Evolutionary conservation across 305 asterid genomes (phyloP).

Genomic region (Stenogyne calaminthoides): DNA sequence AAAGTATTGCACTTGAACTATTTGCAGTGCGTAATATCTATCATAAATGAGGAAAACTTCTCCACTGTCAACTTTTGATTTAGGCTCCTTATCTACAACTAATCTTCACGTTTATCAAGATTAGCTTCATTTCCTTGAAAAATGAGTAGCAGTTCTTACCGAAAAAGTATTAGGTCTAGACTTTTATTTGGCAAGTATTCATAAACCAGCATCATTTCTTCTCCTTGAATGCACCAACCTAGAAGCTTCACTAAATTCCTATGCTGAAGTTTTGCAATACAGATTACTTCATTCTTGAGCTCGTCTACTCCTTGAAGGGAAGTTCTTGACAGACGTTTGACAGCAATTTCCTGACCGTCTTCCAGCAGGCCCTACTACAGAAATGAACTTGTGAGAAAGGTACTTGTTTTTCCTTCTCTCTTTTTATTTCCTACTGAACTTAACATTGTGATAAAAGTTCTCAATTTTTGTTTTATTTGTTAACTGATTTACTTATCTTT

Average conservation of each 20-base stretch:
- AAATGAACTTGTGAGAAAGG: neutral
- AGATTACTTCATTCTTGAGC: constrained; percentile 58
- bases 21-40: neutral
- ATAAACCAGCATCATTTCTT: constrained; percentile 48
- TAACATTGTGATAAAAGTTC: neutral
- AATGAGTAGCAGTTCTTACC: constrained; percentile 27
- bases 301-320: constrained; percentile 58
- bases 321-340: constrained; percentile 50
- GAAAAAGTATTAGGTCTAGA: constrained; percentile 39
- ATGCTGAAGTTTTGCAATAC: constrained; percentile 58
- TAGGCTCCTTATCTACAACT: neutral
- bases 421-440: neutral
- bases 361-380: constrained; percentile 45
- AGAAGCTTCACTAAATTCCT: constrained; percentile 62
- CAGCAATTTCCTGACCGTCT: constrained; percentile 55
- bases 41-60: constrained; percentile 29
- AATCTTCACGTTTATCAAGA: neutral
- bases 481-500: no score
- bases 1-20: neutral
- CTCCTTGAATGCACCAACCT: constrained; percentile 55
- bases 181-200: constrained; percentile 55
- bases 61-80: neutral
- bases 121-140: neutral
- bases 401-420: neutral
- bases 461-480: no score